Base-by-base conservation (phyloP, 257 asterid species). In the Paraleonurus japonicus region DNA sequence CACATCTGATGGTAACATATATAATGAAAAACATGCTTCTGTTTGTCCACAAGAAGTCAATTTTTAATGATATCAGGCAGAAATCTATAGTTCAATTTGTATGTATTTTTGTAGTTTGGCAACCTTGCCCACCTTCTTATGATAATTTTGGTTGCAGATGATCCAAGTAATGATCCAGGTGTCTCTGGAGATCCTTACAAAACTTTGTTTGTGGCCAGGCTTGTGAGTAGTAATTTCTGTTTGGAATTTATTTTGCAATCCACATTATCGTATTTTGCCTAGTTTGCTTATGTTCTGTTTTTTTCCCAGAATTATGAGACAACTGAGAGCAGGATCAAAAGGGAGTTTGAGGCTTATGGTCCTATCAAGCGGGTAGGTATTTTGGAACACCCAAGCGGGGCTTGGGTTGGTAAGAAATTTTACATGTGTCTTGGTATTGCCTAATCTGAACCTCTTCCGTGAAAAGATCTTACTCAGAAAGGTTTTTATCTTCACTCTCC, bases 311-410 rank as follows among this genome's bases (percentile, higher is more conserved):
- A 83, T 69, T 92, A 95, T 65, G 99, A 95, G 89, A 85, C 98
- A 76, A 82, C 90, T 20, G 98, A 92, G 82, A 95, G 95, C 96
- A 85, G 89, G 82, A 80, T 95, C 88, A 95, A 88, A 82, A 88
- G 93, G 80, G 99, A 95, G 82, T 91, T 95, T 82, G 99, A 95
- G 95, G 93, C 98, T 75, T 95, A 85, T 71, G 98, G 99, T 75
- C 94, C 96, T 67, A 92, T 95, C 89, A 95, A 95, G 89, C 90
- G 96, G 99, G 99, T 94, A 94, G 98, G 99, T 95, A 85, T 83
- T 84, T 75, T 69, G 68, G 87, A 81, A 89, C 74, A 78, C 83
- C 96, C 95, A 70, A 65, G 58, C 71, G 75, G 78, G 85, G 84
- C 89, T 85, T 87, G 79, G 95, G 88, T 89, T 70, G 96, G 96